Evolutionary conservation across 345 rosid genomes (phyloP), one percentile per base, ranked within the genome.

Genomic region (Passiflora organensis): DNA sequence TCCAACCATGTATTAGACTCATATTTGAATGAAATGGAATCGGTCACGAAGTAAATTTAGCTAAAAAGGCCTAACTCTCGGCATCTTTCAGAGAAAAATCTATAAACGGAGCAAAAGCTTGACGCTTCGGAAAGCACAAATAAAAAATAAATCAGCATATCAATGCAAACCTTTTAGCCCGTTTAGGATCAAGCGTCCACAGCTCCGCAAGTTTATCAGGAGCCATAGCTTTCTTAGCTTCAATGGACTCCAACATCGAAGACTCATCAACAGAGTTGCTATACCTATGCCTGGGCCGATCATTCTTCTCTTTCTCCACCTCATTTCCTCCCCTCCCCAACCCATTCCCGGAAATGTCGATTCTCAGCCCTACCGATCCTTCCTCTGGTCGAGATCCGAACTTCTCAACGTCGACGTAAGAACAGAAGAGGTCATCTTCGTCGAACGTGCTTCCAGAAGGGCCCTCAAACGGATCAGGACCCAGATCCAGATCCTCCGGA

Each of bases 111-210:
- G n/a, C n/a, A n/a, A n/a, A n/a, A n/a, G n/a, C n/a, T n/a, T n/a
- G n/a, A n/a, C n/a, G n/a, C n/a, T n/a, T n/a, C n/a, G n/a, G n/a
- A n/a, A n/a, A n/a, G n/a, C n/a, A n/a, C n/a, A n/a, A n/a, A n/a
- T n/a, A n/a, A n/a, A n/a, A n/a, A n/a, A n/a, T n/a, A n/a, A n/a
- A n/a, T n/a, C n/a, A n/a, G n/a, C n/a, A n/a, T n/a, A n/a, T n/a
- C n/a, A n/a, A n/a, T n/a, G n/a, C n/a, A n/a, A n/a, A 88, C 99
- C 99, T 93, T 78, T 89, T 93, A 48, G 95, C 96, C 68, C 82
- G 69, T 61, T 88, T 89, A 12, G 96, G 96, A 69, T 93, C 95
- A 13, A 80, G 43, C 24, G 77, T 59, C 99, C 95, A 84, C 57
- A 89, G 72, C 77, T 89, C 94, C 17, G 87, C 94, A 19, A 93